phyloP scores from a whole-genome alignment of 768 basidiomycete genomes.

The Kwoniella botswanensis region DNA sequence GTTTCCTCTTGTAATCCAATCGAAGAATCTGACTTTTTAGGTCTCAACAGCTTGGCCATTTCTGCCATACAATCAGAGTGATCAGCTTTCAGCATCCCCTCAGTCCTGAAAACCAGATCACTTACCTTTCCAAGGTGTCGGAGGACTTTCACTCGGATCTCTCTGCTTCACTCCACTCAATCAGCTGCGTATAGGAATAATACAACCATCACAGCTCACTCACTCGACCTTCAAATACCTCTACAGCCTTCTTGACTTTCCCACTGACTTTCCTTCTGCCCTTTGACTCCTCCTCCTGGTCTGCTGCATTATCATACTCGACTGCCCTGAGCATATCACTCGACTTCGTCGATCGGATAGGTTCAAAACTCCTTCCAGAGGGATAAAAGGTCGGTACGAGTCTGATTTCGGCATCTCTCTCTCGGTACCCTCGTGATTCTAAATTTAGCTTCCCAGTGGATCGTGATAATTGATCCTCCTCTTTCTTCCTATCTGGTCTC shows the following conservation, averaged over 20 bases:
- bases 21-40: slow-evolving; percentile 9
- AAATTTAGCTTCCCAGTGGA: slow-evolving; percentile 6
- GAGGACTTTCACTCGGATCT: slow-evolving; percentile 8
- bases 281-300: neutral
- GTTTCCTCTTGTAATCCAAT: neutral
- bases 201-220: too few species aligned
- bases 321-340: neutral
- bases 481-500: neutral
- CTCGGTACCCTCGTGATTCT: neutral
- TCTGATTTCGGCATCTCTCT: neutral
- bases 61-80: neutral
- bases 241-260: slow-evolving; percentile 6
- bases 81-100: too few species aligned
- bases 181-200: too few species aligned
- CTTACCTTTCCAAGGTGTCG: slow-evolving; percentile 12
- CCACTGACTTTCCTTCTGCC: neutral
- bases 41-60: slow-evolving; percentile 15
- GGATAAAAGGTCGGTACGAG: slow-evolving; percentile 7
- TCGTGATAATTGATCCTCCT: neutral
- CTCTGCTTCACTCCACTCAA: neutral
- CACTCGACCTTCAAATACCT: slow-evolving; percentile 6
- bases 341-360: slow-evolving; percentile 3
- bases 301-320: neutral
- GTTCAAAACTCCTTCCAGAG: slow-evolving; percentile 11
- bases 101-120: neutral